Conservation (phyloP, 768 basidiomycete species). For the Phaffia tasmanica region DNA sequence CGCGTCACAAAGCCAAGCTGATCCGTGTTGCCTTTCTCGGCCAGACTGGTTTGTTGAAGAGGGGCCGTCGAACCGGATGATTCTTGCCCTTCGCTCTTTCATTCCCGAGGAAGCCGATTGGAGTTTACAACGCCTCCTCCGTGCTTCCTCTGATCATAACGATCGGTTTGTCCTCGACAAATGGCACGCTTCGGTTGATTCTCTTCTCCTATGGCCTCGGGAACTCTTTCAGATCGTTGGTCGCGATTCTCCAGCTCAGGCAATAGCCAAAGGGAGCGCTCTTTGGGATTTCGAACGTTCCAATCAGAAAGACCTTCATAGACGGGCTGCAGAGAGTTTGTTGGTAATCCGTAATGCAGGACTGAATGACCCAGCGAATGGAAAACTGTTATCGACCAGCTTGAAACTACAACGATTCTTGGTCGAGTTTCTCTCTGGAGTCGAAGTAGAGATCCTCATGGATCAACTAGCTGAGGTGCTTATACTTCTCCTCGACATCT, state of each 20-base stretch:
- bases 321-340: conserved; percentile 73
- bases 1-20: background rate
- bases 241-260: conserved; percentile 1
- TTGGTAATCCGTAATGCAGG: conserved; percentile 74
- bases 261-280: background rate
- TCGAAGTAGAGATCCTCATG: conserved; percentile 4
- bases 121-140: conserved; percentile 76
- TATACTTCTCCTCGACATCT: conserved; percentile 21
- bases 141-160: conserved; percentile 54
- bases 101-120: conserved; percentile 73
- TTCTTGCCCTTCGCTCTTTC: conserved; percentile 75
- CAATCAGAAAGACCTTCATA: conserved; percentile 36
- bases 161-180: conserved; percentile 61
- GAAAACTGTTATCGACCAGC: conserved; percentile 46
- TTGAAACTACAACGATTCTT: background rate
- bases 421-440: background rate
- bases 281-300: background rate
- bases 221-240: conserved; percentile 28
- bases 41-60: conserved; percentile 41
- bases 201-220: conserved; percentile 69
- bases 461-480: conserved; percentile 20
- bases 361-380: conserved; percentile 28
- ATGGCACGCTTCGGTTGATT: conserved; percentile 69
- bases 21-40: background rate
- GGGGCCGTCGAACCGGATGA: conserved; percentile 69